Conservation (phyloP, 2,329 filamentous ascomycete genomes). For the Sporothrix brunneoviolacea region DNA sequence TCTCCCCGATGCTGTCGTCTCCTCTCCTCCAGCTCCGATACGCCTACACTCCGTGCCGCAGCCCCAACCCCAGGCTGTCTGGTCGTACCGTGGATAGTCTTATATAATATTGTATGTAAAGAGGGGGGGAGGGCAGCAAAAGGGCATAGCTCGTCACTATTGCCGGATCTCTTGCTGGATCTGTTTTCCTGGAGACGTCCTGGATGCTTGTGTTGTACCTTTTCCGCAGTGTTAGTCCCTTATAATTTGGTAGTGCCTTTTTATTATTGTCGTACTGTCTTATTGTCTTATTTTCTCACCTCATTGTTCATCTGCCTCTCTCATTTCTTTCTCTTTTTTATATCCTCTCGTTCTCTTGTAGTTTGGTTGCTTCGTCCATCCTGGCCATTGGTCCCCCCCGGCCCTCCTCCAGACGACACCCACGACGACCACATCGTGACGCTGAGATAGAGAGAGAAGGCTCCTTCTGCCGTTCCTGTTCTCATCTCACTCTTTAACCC, state of each 20-base stretch:
- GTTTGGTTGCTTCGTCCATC: not conserved
- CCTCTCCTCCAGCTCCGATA: not conserved
- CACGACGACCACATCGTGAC: not conserved
- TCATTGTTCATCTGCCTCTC: not conserved
- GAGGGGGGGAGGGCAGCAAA: no score
- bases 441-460: no score
- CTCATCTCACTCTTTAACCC: not conserved
- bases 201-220: not conserved
- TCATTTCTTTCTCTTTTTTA: not conserved
- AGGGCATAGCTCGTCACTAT: not conserved
- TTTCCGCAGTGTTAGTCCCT: conserved; percentile 5
- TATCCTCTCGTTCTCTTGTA: not conserved
- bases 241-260: not conserved
- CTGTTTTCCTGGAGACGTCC: not conserved
- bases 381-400: no score
- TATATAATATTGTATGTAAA: no score
- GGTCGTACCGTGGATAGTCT: no score
- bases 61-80: no score
- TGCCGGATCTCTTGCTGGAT: conserved; percentile 2
- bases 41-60: not conserved
- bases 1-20: not conserved
- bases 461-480: no score
- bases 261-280: not conserved
- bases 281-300: not conserved
- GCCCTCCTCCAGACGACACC: no score